Conservation (phyloP, 495 filamentous ascomycete species). For the Antarctomyces pellizariae region DNA sequence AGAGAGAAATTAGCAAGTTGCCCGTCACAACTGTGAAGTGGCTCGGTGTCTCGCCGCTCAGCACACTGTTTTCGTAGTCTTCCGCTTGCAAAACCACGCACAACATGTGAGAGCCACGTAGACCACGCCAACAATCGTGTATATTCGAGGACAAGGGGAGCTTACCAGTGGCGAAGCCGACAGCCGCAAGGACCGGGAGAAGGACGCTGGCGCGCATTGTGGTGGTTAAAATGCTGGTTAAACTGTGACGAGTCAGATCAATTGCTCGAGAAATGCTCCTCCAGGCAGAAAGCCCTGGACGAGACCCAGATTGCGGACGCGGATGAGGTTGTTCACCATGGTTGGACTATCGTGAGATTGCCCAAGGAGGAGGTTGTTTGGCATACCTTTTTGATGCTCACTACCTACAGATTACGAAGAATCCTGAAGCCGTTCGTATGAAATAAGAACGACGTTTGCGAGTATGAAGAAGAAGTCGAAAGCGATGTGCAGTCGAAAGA, state of each 20-base stretch:
- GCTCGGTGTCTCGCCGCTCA: background rate
- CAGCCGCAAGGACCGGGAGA: constrained; percentile 47
- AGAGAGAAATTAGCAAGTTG: constrained; percentile 7
- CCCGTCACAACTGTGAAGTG: constrained; percentile 1
- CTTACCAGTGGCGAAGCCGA: constrained; percentile 43
- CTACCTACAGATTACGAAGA: too few relatives aligned
- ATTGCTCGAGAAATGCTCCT: too few relatives aligned
- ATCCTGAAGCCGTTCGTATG: too few relatives aligned
- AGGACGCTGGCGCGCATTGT: constrained; percentile 32
- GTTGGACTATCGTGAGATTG: too few relatives aligned
- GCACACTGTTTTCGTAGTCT: background rate
- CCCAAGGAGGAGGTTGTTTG: too few relatives aligned
- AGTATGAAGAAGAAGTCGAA: too few relatives aligned
- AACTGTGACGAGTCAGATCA: constrained; percentile 8
- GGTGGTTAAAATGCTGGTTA: constrained; percentile 6
- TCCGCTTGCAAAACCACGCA: background rate
- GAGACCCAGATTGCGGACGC: too few relatives aligned
- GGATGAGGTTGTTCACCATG: too few relatives aligned
- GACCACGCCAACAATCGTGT: background rate
- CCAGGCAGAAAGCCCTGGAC: too few relatives aligned
- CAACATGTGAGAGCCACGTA: background rate
- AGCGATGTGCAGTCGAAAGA: too few relatives aligned
- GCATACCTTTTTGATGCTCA: too few relatives aligned
- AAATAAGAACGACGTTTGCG: too few relatives aligned
- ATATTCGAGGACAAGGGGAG: constrained; percentile 4